Base-by-base conservation (phyloP, 495 filamentous ascomycete genomes). In the Aspergillus cavernicola region DNA sequence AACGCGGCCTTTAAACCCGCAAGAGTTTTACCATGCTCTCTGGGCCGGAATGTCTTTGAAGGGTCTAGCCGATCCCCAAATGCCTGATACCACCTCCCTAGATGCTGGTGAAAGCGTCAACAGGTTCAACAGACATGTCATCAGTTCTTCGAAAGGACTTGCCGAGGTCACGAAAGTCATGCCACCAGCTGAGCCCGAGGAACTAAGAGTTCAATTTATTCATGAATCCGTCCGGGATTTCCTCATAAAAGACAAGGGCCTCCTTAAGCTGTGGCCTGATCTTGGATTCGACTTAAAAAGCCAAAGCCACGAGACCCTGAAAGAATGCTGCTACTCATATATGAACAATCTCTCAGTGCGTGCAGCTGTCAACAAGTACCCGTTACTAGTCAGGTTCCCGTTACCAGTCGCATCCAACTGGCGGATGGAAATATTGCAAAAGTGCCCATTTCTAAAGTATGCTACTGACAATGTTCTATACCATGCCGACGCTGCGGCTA, bases 211-310 rank as follows among this genome's bases (percentile, higher is more conserved):
- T 29, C 74, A 79, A 53, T 79, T 79, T 53, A 78, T 79, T 37
- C 74, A 79, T 51, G 73, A 78, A 58, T 76, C 74, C 1, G 75
- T 77, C 4, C 60, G 65, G 10, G 72, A 75, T 43, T 76, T 69
- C 22, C 61, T 79, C 6, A 11, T 75, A 6, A 68, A 71, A 52
- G 65, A 72, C 19, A 58, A 63, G 15, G 75, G 77, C 0, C 38
- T 78, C 0, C 29, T 56, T 12, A 50, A 63, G 16, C 5, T 78
- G 5, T 74, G 63, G 69, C 61, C 64, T 12, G 63, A 67, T 0
- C 38, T 69, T 39, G 55, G 42, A 15, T 8, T 28, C 0, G 57
- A 69, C 29, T 60, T 64, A 2, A 28, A 59, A 32, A 48, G 53
- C n/a, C 15, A 22, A 43, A 66, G 68, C 52, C 71, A 78, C 43